phyloP scores from a whole-genome alignment of 805 yeast species.

The Ascoidea tarda region DNA sequence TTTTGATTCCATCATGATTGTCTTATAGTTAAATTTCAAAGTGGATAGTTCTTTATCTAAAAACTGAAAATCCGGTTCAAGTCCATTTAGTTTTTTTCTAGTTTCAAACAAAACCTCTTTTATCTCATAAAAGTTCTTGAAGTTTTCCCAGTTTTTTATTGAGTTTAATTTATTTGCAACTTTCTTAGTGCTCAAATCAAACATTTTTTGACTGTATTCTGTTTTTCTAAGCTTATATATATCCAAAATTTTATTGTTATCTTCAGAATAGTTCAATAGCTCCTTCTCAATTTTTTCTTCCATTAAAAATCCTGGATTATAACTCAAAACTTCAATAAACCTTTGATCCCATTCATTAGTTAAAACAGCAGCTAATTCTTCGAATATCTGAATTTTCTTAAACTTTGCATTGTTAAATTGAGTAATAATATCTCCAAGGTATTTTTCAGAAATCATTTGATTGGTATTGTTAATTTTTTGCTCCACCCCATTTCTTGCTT shows the following conservation, averaged over 20 bases:
- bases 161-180: conserved; percentile 13
- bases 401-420: conserved; percentile 24
- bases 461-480: conserved; percentile 18
- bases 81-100: conserved; percentile 1
- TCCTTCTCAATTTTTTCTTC: background rate
- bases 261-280: background rate
- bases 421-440: conserved; percentile 18
- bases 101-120: conserved; percentile 17
- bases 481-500: conserved; percentile 18
- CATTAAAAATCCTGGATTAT: background rate
- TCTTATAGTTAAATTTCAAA: conserved; percentile 25
- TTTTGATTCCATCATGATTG: conserved; percentile 45
- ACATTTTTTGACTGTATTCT: background rate
- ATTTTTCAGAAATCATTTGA: conserved; percentile 11
- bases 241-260: background rate
- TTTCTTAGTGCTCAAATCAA: conserved; percentile 13
- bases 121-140: conserved; percentile 14
- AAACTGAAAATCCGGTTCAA: conserved; percentile 3
- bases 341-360: conserved; percentile 31
- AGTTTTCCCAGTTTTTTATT: conserved; percentile 8
- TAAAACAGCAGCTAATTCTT: conserved; percentile 59
- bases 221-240: too few species aligned
- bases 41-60: conserved; percentile 5
- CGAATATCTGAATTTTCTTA: conserved; percentile 47
- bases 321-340: conserved; percentile 5